Percentiles rank a stretch among this genome's conserved stretches.
Evolutionary conservation across 148 eudicot genomes (phyloP).

Genomic region (Linanthus parryae): DNA sequence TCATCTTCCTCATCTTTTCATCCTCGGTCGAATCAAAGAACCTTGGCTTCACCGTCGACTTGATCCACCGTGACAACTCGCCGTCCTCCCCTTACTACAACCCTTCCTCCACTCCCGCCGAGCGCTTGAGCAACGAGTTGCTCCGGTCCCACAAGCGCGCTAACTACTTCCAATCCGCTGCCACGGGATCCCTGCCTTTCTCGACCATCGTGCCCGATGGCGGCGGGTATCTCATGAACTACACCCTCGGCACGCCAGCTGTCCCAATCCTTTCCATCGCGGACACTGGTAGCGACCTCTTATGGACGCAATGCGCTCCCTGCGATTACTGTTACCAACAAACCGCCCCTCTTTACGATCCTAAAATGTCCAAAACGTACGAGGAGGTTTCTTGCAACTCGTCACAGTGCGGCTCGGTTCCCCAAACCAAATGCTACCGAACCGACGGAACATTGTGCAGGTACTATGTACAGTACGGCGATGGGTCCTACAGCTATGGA

Average conservation of each 20-base stretch:
- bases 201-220: not conserved
- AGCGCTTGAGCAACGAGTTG: slow-evolving; percentile 11
- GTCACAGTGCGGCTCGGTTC: slow-evolving; percentile 15
- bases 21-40: not conserved
- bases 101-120: slow-evolving; percentile 11
- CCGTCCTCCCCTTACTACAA: slow-evolving; percentile 13
- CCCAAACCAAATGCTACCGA: slow-evolving; percentile 5
- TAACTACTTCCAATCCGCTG: not conserved
- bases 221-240: slow-evolving; percentile 38
- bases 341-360: slow-evolving; percentile 24
- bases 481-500: slow-evolving; percentile 4
- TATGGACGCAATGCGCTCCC: slow-evolving; percentile 48
- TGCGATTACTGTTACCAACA: slow-evolving; percentile 31
- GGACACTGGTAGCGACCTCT: slow-evolving; percentile 41
- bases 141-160: slow-evolving; percentile 6
- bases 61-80: slow-evolving; percentile 26
- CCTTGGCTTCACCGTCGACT: slow-evolving; percentile 6
- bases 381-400: slow-evolving; percentile 19
- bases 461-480: slow-evolving; percentile 3
- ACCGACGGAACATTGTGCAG: not conserved
- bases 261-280: slow-evolving; percentile 20
- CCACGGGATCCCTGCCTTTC: not conserved
- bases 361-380: slow-evolving; percentile 28
- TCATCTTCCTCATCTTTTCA: not conserved
- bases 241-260: slow-evolving; percentile 38